These are phyloP conservation scores for Wallacemonas sp. DNA, from an alignment of 208 protist species.

Conservation along the genomic window DNA sequence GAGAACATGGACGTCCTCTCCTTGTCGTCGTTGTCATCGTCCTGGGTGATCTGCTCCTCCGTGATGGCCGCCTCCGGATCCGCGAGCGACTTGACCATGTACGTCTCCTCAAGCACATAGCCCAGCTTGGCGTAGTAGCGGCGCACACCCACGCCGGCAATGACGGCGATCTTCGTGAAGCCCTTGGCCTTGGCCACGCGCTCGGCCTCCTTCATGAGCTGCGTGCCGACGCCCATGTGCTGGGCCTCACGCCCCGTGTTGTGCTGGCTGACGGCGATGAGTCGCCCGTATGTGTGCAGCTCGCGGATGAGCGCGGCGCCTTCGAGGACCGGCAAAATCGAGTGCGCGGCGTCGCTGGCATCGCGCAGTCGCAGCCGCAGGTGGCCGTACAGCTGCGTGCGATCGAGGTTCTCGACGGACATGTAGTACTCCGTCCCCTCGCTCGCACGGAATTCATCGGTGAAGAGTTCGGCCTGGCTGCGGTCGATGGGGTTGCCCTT, in stretches of 20 bases:
- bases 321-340: conserved; percentile 90
- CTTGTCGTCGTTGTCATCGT: conserved; percentile 82
- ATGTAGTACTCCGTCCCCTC: conserved; percentile 85
- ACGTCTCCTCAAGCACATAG: conserved; percentile 90
- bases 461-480: conserved; percentile 63
- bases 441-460: conserved; percentile 80
- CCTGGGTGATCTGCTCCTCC: conserved; percentile 72
- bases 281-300: conserved; percentile 97
- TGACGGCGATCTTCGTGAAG: conserved; percentile 94
- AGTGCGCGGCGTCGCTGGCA: conserved; percentile 49
- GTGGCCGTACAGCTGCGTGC: conserved; percentile 87
- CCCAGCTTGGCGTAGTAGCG: conserved; percentile 99
- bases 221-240: conserved; percentile 97
- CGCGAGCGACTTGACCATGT: conserved; percentile 83
- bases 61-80: conserved; percentile 50
- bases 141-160: conserved; percentile 97
- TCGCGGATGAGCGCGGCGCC: conserved; percentile 97
- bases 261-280: conserved; percentile 66
- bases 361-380: conserved; percentile 85
- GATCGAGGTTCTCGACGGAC: conserved; percentile 79
- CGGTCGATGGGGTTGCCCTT: conserved; percentile 75
- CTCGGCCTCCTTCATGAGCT: conserved; percentile 98
- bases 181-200: conserved; percentile 93
- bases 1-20: conserved; percentile 35
- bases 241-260: conserved; percentile 95